phyloP scores from a whole-genome alignment of 163 green algal species.

The Chloroidium sp. region DNA sequence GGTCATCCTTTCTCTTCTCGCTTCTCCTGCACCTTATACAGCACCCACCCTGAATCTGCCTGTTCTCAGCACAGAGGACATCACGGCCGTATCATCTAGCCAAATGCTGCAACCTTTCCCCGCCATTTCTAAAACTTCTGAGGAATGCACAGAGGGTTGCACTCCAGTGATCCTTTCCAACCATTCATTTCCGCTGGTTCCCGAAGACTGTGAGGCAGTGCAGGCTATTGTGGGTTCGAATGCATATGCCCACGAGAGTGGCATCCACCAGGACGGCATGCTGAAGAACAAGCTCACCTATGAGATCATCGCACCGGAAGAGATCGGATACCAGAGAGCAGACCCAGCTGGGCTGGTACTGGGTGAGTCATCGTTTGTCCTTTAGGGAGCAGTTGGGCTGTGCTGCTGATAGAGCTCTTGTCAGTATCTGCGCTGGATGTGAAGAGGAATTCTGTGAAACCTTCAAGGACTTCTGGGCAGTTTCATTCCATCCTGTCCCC shows the following conservation, averaged over 20 bases:
- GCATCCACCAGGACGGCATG: constrained; percentile 98
- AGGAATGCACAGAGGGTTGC: background rate
- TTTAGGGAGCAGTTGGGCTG: background rate
- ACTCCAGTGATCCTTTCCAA: background rate
- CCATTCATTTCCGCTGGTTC: background rate
- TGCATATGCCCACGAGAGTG: constrained; percentile 92
- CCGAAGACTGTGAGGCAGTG: background rate
- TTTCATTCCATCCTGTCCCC: no score
- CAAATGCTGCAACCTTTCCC: no score
- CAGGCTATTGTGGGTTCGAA: constrained; percentile 95
- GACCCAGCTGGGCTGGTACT: constrained; percentile 77
- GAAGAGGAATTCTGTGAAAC: background rate
- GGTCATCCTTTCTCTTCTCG: constrained; percentile 8
- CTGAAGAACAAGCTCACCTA: constrained; percentile 91
- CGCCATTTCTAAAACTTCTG: no score
- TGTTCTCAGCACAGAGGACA: no score
- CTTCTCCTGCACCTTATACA: no score
- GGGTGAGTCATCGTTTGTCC: constrained; percentile 8
- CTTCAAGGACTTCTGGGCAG: no score
- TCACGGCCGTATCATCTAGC: no score
- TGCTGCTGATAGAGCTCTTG: background rate
- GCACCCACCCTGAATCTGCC: no score
- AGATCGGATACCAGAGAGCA: constrained; percentile 69
- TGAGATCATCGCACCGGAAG: constrained; percentile 97
- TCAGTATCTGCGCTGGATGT: background rate